A percentile compares a stretch with the other conserved stretches of the same genome.
These are phyloP conservation scores for Cercospora zeina DNA, from an alignment of 2,329 filamentous ascomycete genomes.

Conservation along the genomic window DNA sequence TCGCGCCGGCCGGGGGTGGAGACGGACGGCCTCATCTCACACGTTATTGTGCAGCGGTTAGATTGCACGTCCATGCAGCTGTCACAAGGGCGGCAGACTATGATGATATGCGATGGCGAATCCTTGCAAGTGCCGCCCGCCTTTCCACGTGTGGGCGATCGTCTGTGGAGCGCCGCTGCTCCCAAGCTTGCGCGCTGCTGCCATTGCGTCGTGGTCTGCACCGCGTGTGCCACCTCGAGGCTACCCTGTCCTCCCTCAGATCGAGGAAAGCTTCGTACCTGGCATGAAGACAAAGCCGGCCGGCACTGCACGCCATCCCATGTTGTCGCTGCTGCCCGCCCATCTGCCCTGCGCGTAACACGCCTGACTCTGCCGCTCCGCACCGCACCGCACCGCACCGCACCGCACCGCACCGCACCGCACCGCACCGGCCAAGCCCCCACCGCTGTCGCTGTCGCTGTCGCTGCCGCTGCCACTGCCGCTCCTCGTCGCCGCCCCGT, in stretches of 20 bases:
- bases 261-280: constrained; percentile 13
- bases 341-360: neutral
- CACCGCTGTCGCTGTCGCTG: neutral
- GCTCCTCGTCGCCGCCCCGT: neutral
- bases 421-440: neutral
- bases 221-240: constrained; percentile 5
- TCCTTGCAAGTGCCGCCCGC: constrained; percentile 5
- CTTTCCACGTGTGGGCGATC: constrained; percentile 10
- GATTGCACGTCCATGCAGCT: neutral
- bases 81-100: neutral
- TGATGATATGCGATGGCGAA: neutral
- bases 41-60: neutral
- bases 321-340: neutral
- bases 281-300: constrained; percentile 15
- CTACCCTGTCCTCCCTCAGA: constrained; percentile 12
- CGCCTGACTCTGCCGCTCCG: neutral
- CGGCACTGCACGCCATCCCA: neutral
- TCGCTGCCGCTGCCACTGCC: neutral
- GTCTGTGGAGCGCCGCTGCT: constrained; percentile 5
- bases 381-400: neutral
- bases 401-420: neutral
- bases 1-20: neutral
- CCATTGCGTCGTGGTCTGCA: neutral
- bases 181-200: too few relatives aligned
- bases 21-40: too few relatives aligned